Percentiles rank a stretch among this genome's conserved stretches.
Evolutionary conservation across 768 basidiomycete genomes (phyloP).

Genomic region (Suillus subalutaceus): DNA sequence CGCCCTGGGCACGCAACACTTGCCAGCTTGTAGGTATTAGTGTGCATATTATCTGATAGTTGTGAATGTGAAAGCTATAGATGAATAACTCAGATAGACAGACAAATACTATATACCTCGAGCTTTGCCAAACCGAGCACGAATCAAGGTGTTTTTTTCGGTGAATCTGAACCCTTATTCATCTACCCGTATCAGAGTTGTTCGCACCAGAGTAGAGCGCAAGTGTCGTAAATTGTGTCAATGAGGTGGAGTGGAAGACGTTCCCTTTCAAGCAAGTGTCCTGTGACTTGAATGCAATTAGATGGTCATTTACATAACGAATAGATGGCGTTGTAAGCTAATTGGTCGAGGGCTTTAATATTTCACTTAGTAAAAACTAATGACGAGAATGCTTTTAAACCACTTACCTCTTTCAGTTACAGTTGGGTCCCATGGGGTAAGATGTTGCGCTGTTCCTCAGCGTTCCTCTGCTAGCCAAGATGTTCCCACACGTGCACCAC

Average conservation of each 20-base stretch:
- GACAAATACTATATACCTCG: not conserved
- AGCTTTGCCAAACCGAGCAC: not conserved
- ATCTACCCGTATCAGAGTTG: not conserved
- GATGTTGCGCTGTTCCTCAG: not conserved
- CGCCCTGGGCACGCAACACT: not conserved
- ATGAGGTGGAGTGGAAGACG: not conserved
- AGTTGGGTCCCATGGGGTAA: not conserved
- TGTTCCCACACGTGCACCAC: not conserved
- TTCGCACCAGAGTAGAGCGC: not conserved
- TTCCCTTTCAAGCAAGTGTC: not conserved
- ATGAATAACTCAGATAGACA: not conserved
- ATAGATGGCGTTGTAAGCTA: not conserved
- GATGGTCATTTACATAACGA: not conserved
- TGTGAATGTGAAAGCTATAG: not conserved
- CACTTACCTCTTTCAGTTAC: not conserved
- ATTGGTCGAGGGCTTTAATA: not conserved
- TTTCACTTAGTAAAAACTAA: not conserved
- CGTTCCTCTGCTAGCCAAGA: not conserved
- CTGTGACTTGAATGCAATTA: not conserved
- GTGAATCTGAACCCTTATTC: not conserved
- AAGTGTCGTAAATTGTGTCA: not conserved
- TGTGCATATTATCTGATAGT: not conserved
- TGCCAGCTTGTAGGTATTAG: not conserved
- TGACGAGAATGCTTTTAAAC: not conserved
- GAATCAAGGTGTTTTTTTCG: not conserved